Evolutionary conservation across 805 yeast species (phyloP).

Genomic region (Yamadazyma philogaea): DNA sequence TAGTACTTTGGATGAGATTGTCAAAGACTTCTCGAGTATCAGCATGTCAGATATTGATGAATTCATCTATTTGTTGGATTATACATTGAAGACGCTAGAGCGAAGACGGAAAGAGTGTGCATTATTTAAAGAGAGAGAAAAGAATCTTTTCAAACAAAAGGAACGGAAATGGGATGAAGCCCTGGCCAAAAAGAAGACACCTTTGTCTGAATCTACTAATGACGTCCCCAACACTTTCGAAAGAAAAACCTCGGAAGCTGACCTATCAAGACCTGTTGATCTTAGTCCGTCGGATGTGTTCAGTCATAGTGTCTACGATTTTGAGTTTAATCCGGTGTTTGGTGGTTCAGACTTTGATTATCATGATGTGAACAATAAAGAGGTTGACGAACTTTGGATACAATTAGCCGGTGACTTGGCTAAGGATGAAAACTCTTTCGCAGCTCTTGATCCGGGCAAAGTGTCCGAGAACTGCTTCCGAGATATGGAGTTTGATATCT

Average conservation of each 20-base stretch:
- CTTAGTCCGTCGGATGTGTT: background rate
- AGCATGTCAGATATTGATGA: constrained; percentile 26
- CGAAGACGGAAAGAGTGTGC: constrained; percentile 3
- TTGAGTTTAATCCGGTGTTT: background rate
- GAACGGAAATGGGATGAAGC: background rate
- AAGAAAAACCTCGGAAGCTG: background rate
- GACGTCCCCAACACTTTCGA: background rate
- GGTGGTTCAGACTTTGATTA: constrained; percentile 8
- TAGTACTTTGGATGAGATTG: constrained; percentile 7
- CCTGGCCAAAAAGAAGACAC: background rate
- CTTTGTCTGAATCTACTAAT: background rate
- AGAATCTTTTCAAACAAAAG: background rate
- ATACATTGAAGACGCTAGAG: constrained; percentile 14
- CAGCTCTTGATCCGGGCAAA: constrained; percentile 1
- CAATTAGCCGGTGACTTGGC: constrained; percentile 19
- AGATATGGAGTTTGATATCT: background rate
- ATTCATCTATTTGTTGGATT: constrained; percentile 20
- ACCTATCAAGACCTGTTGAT: no score
- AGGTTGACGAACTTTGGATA: constrained; percentile 36
- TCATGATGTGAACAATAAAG: constrained; percentile 22
- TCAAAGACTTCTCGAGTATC: constrained; percentile 14
- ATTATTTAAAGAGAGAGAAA: background rate
- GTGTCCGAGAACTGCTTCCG: background rate
- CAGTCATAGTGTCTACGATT: background rate
- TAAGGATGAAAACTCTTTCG: constrained; percentile 18